Conservation (phyloP, 73 alveolate genomes). For the Stentor coeruleus region DNA sequence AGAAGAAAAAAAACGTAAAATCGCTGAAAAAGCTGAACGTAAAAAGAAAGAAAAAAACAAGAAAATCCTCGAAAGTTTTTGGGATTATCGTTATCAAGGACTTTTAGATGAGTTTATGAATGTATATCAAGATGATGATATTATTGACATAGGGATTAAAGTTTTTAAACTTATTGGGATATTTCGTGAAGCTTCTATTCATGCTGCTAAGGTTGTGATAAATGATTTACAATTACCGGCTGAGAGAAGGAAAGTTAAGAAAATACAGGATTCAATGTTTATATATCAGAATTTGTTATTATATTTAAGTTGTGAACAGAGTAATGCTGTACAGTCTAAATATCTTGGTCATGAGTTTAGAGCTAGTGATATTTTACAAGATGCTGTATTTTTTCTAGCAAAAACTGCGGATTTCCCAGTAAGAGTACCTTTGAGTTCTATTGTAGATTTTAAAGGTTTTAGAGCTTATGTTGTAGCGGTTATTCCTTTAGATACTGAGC, state of each 20-base stretch:
- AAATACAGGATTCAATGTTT: background rate
- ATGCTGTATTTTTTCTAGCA: slow-evolving; percentile 48
- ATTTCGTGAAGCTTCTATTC: background rate
- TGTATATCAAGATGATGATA: background rate
- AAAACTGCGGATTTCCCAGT: slow-evolving; percentile 30
- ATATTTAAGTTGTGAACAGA: background rate
- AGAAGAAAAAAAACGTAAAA: background rate
- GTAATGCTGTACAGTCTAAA: slow-evolving; percentile 33
- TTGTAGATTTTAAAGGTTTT: slow-evolving; percentile 53
- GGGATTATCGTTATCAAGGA: background rate
- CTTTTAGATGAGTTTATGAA: background rate
- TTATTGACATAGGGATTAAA: background rate
- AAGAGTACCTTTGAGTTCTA: slow-evolving; percentile 40
- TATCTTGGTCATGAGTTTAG: slow-evolving; percentile 49
- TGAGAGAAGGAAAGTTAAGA: background rate
- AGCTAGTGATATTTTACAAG: slow-evolving; percentile 54
- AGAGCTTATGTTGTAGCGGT: slow-evolving; percentile 40
- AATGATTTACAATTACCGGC: background rate
- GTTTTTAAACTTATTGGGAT: background rate
- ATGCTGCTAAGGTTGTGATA: background rate
- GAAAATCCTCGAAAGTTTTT: background rate
- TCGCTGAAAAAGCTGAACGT: background rate
- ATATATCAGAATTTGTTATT: background rate
- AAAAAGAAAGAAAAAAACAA: background rate
- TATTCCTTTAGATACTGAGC: slow-evolving; percentile 41